Percentiles rank a stretch among this genome's conserved stretches.
Evolutionary conservation across 495 filamentous ascomycete species (phyloP).

Genomic region (Penicillium soppii): DNA sequence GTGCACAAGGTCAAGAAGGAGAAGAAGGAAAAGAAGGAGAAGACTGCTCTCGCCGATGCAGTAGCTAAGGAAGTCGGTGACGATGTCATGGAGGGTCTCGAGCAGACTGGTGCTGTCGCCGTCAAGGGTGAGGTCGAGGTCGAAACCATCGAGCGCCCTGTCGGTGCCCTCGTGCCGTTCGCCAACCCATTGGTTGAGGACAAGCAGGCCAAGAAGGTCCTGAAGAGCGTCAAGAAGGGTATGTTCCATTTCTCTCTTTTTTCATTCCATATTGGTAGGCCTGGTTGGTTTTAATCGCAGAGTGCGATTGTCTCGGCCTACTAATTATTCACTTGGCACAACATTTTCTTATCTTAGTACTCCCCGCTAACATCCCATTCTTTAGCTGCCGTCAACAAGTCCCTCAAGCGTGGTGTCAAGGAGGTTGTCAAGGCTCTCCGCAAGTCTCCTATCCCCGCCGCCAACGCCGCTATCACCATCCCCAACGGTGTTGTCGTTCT

Average conservation of each 20-base stretch:
- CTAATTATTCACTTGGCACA: slow-evolving; percentile 5
- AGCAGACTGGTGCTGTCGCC: slow-evolving; percentile 44
- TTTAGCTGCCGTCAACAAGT: slow-evolving; percentile 84
- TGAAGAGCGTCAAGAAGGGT: slow-evolving; percentile 95
- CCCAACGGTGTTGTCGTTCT: slow-evolving; percentile 80
- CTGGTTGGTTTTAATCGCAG: slow-evolving; percentile 1
- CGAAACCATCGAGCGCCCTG: slow-evolving; percentile 52
- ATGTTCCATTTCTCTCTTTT: slow-evolving; percentile 18
- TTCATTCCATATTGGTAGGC: background rate
- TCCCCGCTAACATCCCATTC: slow-evolving; percentile 16
- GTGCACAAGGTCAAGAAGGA: slow-evolving; percentile 65
- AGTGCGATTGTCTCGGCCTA: background rate
- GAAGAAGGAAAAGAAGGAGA: slow-evolving; percentile 72
- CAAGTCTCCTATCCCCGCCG: slow-evolving; percentile 66
- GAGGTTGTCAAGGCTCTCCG: slow-evolving; percentile 96
- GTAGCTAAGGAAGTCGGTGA: slow-evolving; percentile 62
- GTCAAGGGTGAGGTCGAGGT: slow-evolving; percentile 40
- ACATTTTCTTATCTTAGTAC: slow-evolving; percentile 4
- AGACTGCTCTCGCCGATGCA: slow-evolving; percentile 57
- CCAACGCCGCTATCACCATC: slow-evolving; percentile 49
- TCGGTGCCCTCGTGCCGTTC: slow-evolving; percentile 86
- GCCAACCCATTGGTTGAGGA: slow-evolving; percentile 87
- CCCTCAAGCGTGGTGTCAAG: slow-evolving; percentile 95
- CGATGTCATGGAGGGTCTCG: slow-evolving; percentile 50
- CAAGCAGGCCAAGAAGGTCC: slow-evolving; percentile 87